Evolutionary conservation across 345 rosid genomes (phyloP), one percentile per base, ranked within the genome.

Genomic region (Angophora floribunda): DNA sequence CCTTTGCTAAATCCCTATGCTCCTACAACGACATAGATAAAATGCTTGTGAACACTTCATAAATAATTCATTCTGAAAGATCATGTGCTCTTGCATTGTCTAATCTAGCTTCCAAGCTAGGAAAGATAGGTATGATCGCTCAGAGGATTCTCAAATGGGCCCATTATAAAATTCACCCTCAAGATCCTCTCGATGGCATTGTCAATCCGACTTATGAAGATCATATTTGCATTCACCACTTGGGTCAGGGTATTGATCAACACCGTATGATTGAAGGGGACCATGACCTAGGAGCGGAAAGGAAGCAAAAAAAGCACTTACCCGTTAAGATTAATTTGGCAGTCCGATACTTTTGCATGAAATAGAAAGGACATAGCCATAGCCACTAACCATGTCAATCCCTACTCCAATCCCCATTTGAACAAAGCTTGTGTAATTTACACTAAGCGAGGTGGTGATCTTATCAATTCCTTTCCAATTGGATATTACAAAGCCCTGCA

Each of bases 401-500:
- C 98, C 98, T 30, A 98, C 96, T 87, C 89, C 85, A 61, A 95
- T 86, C 57, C 93, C 94, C 4, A 91, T 88, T 17, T 86, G 79
- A 89, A 97, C 87, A 11, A 97, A 95, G 88, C 92, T 93, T 10
- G 98, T 88, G 90, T 95, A 96, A 89, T 97, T 96, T 17, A 95
- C 90, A 79, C 92, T 95, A 6, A 91, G 47, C 1, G 98, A 96
- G 80, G 90, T 36, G 1, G 95, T 95, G 90, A 96, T 95, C 92
- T 90, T 91, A 86, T 97, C 98, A 88, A 97, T 91, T 4, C 98
- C 98, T 86, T 89, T 87, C 97, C 91, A 95, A 91, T 97, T 98
- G 0, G 99, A 95, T 86, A 96, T 94, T 49, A 96, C 97, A 91
- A 97, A 95, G 51, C 99, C 97, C 97, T 97, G 92, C 92, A 91